Evolutionary conservation across 2,329 filamentous ascomycete genomes (phyloP).

Genomic region (Thelonectria olida): DNA sequence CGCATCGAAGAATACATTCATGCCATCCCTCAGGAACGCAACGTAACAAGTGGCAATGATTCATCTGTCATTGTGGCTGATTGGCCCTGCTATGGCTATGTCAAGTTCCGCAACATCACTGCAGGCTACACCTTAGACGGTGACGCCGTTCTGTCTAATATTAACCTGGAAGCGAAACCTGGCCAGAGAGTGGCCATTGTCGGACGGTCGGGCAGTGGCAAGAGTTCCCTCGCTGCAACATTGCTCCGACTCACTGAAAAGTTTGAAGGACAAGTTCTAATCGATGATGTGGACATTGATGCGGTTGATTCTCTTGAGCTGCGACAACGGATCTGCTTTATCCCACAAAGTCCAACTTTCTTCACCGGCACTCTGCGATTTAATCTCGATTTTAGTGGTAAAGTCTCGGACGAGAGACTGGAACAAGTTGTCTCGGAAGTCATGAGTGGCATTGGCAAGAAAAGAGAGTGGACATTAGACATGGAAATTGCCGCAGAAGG

Average conservation of each 20-base stretch:
- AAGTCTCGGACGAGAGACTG: neutral
- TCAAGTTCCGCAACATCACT: neutral
- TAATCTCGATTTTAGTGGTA: constrained; percentile 59
- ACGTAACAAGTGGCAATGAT: no score
- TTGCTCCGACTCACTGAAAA: constrained; percentile 37
- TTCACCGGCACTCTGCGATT: constrained; percentile 67
- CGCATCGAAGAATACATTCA: constrained; percentile 6
- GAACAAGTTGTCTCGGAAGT: neutral
- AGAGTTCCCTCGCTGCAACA: constrained; percentile 70
- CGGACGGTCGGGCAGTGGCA: constrained; percentile 80
- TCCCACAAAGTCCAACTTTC: constrained; percentile 69
- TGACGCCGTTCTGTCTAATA: neutral
- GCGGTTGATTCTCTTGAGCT: constrained; percentile 58
- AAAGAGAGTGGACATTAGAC: neutral
- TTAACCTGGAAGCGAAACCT: neutral
- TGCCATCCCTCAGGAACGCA: neutral
- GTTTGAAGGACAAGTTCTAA: neutral
- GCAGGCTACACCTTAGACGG: constrained; percentile 7
- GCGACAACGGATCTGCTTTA: constrained; percentile 62
- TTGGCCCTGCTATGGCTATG: neutral
- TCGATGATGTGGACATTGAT: constrained; percentile 28
- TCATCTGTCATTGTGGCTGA: neutral
- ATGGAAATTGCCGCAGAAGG: neutral
- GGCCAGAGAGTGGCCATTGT: constrained; percentile 59
- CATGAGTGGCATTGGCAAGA: neutral